Percentiles rank a stretch among this genome's conserved stretches.
These are phyloP conservation scores for Fusarium sp. DNA, from an alignment of 2,329 filamentous ascomycete species.

Conservation along the genomic window DNA sequence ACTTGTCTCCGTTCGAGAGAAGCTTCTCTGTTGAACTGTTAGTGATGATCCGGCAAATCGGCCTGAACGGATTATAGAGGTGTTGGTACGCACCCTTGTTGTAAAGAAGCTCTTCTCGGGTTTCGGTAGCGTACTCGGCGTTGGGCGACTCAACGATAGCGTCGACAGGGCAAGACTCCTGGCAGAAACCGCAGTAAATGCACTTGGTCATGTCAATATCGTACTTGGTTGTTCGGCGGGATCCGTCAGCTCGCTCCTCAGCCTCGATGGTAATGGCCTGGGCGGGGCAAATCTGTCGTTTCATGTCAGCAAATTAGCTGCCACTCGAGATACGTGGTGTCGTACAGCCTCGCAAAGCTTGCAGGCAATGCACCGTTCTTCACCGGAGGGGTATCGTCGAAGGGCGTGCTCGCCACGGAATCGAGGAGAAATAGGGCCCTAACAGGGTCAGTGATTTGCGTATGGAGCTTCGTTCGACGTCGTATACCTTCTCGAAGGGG, in stretches of 20 bases:
- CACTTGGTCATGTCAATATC: conserved; percentile 99
- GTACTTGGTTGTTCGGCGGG: conserved; percentile 93
- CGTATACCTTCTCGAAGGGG: conserved; percentile 87
- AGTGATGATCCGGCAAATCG: conserved; percentile 24
- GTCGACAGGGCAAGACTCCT: conserved; percentile 98
- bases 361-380: conserved; percentile 99
- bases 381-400: conserved; percentile 93
- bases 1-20: conserved; percentile 89
- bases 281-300: conserved; percentile 82
- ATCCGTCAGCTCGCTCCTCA: conserved; percentile 96
- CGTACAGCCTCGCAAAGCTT: conserved; percentile 93
- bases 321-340: neutral
- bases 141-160: conserved; percentile 77
- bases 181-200: conserved; percentile 99
- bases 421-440: conserved; percentile 94
- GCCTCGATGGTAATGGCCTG: conserved; percentile 99
- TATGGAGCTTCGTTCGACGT: neutral
- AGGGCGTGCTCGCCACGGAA: conserved; percentile 99
- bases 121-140: conserved; percentile 71
- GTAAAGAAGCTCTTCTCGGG: conserved; percentile 92
- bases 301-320: conserved; percentile 15
- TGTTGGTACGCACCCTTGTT: conserved; percentile 75
- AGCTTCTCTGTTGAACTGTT: conserved; percentile 72
- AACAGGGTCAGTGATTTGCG: conserved; percentile 30
- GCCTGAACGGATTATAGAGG: neutral